Base-by-base conservation (phyloP, 345 rosid species). In the Limnanthes douglasii region DNA sequence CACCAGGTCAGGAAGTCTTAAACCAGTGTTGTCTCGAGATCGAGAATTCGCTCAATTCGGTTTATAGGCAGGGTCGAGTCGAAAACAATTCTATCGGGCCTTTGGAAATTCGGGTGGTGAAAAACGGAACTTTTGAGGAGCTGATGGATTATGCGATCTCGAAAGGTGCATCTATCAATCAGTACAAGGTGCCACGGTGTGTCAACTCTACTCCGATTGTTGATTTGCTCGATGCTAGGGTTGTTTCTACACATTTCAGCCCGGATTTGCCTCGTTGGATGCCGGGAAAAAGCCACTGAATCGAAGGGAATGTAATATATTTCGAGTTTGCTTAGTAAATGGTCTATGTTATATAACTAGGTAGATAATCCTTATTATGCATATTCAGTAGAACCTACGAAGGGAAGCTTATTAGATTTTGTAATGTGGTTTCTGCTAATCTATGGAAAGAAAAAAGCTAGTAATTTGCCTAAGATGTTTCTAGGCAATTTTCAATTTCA, bases 131-230 rank as follows among this genome's bases (percentile, higher is more conserved):
- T 16, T 90, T 90, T 47, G 98, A 90, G 51, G 98, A 84, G 56
- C 43, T 90, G 15, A 90, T 90, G 95, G 98, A 90, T 51, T 84
- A 84, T 29, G 94, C 95, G 1, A 80, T 90, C 33, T 80, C 98
- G 10, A 66, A 92, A 31, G 95, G 98, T 0, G 98, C 98, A 0
- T 90, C 98, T 2, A 90, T 90, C 31, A 90, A 90, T 37, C 98
- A 90, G 54, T 90, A 90, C 33, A 90, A 90, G 62, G 98, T 70
- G 23, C 95, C 98, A 6, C 62, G 98, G 54, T 90, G 98, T 51
- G 95, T 90, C 1, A 90, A 66, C 54, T 84, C 68, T 45, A 72
- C 77, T 5, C 95, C 98, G 3, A 84, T 84, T 7, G 59, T 84
- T 73, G 95, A 90, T 61, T 43, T 90, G 43, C 75, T 90, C 2